Percentiles rank a stretch among this genome's conserved stretches.
Conservation (phyloP, 2,329 filamentous ascomycete genomes). For the Verticillium nonalfalfae region DNA sequence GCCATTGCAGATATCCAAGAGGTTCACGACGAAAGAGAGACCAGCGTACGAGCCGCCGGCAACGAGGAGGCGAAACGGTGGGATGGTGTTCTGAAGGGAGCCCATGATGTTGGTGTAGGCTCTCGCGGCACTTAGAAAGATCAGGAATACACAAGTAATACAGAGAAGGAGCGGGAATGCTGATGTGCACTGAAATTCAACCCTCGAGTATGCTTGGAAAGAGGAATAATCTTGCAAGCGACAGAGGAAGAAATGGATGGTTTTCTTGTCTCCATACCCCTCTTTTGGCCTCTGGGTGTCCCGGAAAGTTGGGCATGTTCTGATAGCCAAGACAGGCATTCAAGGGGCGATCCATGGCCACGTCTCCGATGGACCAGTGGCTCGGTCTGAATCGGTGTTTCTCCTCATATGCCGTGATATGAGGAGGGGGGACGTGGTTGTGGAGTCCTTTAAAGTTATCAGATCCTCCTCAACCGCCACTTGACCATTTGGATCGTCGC, state of each 20-base stretch:
- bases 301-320: background rate
- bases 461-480: constrained; percentile 9
- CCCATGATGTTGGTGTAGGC: constrained; percentile 10
- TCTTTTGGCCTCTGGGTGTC: background rate
- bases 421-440: constrained; percentile 2
- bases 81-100: constrained; percentile 9
- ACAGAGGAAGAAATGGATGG: background rate
- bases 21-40: constrained; percentile 58
- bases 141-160: background rate
- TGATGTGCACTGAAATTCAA: background rate
- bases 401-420: background rate
- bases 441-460: constrained; percentile 14
- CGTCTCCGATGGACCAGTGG: background rate
- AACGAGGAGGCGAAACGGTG: constrained; percentile 54
- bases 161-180: constrained; percentile 1
- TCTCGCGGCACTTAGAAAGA: background rate
- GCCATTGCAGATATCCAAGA: constrained; percentile 59
- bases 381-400: background rate
- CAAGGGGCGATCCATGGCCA: background rate
- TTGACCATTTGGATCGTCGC: constrained; percentile 6
- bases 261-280: background rate
- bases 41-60: constrained; percentile 70
- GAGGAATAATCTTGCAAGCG: background rate
- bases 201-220: background rate
- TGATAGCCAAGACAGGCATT: background rate